Percentiles rank a stretch among this genome's conserved stretches.
These are phyloP conservation scores for Trichosporon inkin DNA, from an alignment of 1,284 basidiomycete genomes.

Conservation along the genomic window DNA sequence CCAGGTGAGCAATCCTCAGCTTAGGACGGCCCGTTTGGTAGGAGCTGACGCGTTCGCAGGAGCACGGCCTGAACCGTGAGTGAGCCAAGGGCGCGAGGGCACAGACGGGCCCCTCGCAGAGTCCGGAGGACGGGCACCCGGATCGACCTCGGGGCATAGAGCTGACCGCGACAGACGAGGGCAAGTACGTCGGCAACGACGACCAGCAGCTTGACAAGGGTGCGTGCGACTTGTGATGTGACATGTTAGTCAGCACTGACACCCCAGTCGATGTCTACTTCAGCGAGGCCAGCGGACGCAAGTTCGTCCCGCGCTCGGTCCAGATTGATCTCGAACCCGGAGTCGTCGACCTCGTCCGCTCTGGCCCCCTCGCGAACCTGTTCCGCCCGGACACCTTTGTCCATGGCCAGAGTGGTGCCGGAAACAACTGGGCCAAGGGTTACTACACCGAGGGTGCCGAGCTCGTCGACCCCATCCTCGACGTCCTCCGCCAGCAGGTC, in stretches of 20 bases:
- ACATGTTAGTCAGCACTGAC: neutral
- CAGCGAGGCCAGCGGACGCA: slow-evolving; percentile 44
- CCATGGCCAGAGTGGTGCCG: slow-evolving; percentile 65
- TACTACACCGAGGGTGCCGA: slow-evolving; percentile 65
- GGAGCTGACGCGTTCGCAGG: slow-evolving; percentile 27
- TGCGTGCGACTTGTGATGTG: slow-evolving; percentile 13
- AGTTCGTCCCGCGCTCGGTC: slow-evolving; percentile 87
- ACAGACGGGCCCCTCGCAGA: neutral
- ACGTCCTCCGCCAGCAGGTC: slow-evolving; percentile 66
- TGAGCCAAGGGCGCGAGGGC: slow-evolving; percentile 3
- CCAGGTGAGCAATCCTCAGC: slow-evolving; percentile 21
- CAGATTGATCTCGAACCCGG: slow-evolving; percentile 89
- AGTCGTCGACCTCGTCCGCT: slow-evolving; percentile 68
- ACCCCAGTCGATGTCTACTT: slow-evolving; percentile 49
- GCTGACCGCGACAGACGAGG: slow-evolving; percentile 25
- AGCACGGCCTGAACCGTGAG: slow-evolving; percentile 45
- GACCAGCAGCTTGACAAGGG: slow-evolving; percentile 40
- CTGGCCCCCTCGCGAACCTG: slow-evolving; percentile 56
- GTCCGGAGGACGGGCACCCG: neutral
- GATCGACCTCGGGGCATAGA: neutral
- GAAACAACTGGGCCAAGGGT: slow-evolving; percentile 22
- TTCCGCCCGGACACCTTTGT: slow-evolving; percentile 89
- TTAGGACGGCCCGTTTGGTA: neutral
- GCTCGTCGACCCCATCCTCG: slow-evolving; percentile 78
- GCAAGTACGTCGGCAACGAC: slow-evolving; percentile 44